phyloP scores from a whole-genome alignment of 2,329 filamentous ascomycete species.

The Paecilomyces dactylethromorphus region DNA sequence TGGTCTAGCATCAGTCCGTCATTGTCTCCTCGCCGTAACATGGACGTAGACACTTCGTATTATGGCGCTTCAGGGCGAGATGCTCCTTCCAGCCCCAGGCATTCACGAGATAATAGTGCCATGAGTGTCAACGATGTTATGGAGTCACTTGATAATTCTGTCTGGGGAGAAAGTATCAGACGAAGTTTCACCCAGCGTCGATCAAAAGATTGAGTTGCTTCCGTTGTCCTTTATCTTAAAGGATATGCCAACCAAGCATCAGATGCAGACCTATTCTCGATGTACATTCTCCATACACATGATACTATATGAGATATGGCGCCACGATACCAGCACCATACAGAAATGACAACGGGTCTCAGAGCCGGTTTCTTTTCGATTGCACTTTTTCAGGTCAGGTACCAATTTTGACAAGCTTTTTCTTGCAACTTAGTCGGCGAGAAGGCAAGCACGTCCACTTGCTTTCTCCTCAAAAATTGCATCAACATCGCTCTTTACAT shows the following conservation, averaged over 20 bases:
- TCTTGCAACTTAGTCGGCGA: not conserved
- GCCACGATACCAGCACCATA: conserved; percentile 4
- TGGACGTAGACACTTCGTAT: conserved; percentile 20
- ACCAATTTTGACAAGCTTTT: not conserved
- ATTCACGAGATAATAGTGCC: conserved; percentile 46
- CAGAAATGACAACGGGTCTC: not conserved
- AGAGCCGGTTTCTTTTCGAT: not conserved
- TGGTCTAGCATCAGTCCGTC: conserved; percentile 49
- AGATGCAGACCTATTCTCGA: not conserved
- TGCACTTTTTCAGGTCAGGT: not conserved
- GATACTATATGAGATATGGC: conserved; percentile 9
- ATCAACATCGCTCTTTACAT: not conserved
- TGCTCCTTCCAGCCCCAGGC: conserved; percentile 16
- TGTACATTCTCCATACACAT: not conserved
- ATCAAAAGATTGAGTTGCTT: conserved; percentile 11
- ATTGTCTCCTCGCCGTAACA: conserved; percentile 24
- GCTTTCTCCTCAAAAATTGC: not conserved
- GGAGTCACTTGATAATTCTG: conserved; percentile 78
- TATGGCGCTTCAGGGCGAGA: conserved; percentile 22
- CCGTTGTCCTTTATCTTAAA: not conserved
- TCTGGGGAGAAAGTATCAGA: conserved; percentile 89
- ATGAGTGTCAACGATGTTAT: conserved; percentile 73
- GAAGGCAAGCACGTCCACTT: not conserved
- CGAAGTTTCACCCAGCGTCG: conserved; percentile 70
- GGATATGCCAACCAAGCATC: not conserved